Percentiles rank a stretch among this genome's conserved stretches.
Conservation (phyloP, 1,139 yeast genomes). For the Geotrichum cucujoidarum region DNA sequence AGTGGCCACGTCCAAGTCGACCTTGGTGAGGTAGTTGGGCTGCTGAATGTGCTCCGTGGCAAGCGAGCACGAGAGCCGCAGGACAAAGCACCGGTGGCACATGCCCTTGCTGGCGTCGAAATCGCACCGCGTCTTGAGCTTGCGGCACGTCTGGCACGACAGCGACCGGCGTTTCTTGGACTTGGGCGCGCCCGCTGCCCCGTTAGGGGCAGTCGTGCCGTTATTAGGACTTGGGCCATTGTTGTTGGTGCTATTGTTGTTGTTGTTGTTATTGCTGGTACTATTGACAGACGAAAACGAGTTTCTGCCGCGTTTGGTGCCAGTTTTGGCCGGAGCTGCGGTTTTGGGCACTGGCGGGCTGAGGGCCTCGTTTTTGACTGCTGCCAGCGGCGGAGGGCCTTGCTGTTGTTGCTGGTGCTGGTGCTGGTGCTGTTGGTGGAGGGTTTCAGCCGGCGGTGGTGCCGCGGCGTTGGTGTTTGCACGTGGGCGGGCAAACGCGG, state of each 20-base stretch:
- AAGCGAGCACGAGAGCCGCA: constrained; percentile 45
- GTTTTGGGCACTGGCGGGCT: background rate
- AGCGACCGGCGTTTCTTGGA: constrained; percentile 41
- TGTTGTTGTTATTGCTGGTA: no score
- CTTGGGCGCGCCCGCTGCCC: background rate
- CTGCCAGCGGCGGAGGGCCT: no score
- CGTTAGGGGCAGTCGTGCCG: background rate
- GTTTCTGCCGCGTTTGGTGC: background rate
- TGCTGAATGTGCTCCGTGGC: constrained; percentile 33
- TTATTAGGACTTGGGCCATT: background rate
- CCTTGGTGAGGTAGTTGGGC: constrained; percentile 9
- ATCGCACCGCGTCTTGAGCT: constrained; percentile 51
- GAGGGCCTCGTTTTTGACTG: background rate
- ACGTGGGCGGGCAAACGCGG: background rate
- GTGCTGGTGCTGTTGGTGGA: background rate
- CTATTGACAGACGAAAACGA: no score
- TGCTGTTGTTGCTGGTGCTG: no score
- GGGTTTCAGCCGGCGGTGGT: background rate
- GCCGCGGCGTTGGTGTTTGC: background rate
- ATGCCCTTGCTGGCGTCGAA: constrained; percentile 40
- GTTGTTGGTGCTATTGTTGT: no score
- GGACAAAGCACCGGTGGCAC: constrained; percentile 48
- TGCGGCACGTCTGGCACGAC: constrained; percentile 50
- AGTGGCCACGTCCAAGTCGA: background rate
- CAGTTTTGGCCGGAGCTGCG: background rate